Evolutionary conservation across 768 basidiomycete species (phyloP), one percentile per base, ranked within the genome.

Genomic region (Dentipellis sp.): DNA sequence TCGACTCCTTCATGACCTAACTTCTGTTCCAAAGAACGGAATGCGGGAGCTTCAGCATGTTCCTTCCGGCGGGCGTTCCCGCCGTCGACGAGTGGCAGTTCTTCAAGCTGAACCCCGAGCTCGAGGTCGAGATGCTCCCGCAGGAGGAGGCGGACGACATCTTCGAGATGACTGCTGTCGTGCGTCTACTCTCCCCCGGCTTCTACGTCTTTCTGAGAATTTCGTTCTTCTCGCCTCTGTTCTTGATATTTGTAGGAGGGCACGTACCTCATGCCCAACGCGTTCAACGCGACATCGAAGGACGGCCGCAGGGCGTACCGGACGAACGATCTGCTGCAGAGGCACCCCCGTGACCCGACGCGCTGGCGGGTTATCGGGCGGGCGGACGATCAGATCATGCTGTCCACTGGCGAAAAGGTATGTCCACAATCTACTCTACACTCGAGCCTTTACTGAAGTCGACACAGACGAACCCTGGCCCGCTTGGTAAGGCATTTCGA

Each of bases 311-410:
- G 22, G 10, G 38, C 34, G 22, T 56, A 23, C 22, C 34, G 42
- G 16, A 56, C 56, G 10, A 45, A 50, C 34, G 57, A 58, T 34
- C 39, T 58, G 17, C 36, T 58, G 16, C 23, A 50, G 19, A 37
- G 52, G 9, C 57, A 54, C 40, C 57, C 58, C 4, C 16, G 17
- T 2, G 46, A 47, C 14, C 42, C 22, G 38, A 19, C 45, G 12
- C 46, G 16, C 49, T 55, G 22, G 42, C 70, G 62, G 52, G 62
- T 80, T 38, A 57, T 53, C 38, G 75, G 75, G 8, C 60, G 75
- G 9, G 59, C 58, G 14, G 75, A 78, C 54, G 76, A 78, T 53
- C 75, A 75, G 56, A 74, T 77, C 53, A 70, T 75, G 61, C 69
- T 74, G 35, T 69, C 67, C 2, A 75, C 67, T 16, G 75, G 74